Base-by-base conservation (phyloP, 2,329 filamentous ascomycete species). In the Parastagonospora nodorum region DNA sequence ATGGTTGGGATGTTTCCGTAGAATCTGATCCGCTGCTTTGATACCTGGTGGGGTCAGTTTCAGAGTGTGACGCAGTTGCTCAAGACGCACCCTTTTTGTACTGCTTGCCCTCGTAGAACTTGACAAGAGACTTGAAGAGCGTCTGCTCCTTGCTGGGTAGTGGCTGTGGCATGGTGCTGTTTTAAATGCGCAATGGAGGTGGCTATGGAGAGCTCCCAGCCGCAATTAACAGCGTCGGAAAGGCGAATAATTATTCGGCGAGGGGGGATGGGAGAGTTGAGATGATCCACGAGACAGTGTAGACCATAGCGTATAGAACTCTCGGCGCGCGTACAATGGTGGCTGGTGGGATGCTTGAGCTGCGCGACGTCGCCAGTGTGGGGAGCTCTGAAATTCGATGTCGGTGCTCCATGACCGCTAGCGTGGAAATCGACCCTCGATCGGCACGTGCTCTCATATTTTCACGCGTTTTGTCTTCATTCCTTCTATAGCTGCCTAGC, bases 101-200 rank as follows among this genome's bases (percentile, higher is more conserved):
- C 72, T 97, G 93, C 78, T 99, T 99, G 73, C 92, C 89, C 77
- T 99, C 94, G 81, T 97, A 99, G 77, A 90, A 87, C 74, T 93
- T 92, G 69, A 99, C 91, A 60, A 99, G 87, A 73, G 92, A 90
- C 58, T 92, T 88, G 78, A 99, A 99, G 79, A 97, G 88, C 74
- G 92, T 88, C 67, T 86, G 86, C 83, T 99, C 94, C 80, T 97
- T 97, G 70, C 91, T 86, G 69, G 82, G 86, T 55, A 92, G 81
- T 70, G 82, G 83, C 76, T 91, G 87, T 63, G 87, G 86, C 88
- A 90, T 89, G 61, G 72, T 74, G 68, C 61, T 49, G 51, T 60
- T 28, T 32, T 50, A 48, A 44, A 50, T 32, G 42, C 24, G 45
- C 42, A 24, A 24, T 24, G 19, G 19, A 24, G 15, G 46, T 35